These are phyloP conservation scores for Candida xyloterini DNA, from an alignment of 805 yeast species.

Conservation along the genomic window DNA sequence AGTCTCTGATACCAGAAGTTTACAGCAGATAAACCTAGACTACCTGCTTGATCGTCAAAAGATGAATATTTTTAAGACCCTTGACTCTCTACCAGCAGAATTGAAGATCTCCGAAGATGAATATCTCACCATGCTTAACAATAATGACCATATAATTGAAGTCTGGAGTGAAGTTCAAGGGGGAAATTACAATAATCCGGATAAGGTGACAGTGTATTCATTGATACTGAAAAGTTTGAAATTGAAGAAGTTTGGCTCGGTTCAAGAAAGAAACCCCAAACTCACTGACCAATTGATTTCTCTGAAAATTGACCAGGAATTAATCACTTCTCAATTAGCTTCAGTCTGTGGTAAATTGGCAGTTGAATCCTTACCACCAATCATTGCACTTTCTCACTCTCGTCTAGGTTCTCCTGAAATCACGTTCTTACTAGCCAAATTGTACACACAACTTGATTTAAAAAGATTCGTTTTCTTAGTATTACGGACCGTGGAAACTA, in stretches of 20 bases:
- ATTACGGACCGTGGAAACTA: slow-evolving; percentile 22
- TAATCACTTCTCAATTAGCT: slow-evolving; percentile 1
- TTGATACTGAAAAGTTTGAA: slow-evolving; percentile 15
- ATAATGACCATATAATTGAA: slow-evolving; percentile 21
- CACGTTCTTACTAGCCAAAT: slow-evolving; percentile 15
- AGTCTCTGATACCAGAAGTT: slow-evolving; percentile 1
- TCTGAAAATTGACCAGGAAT: slow-evolving; percentile 1
- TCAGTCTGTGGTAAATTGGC: slow-evolving; percentile 4
- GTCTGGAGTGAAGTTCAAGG: slow-evolving; percentile 23
- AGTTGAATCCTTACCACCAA: not conserved
- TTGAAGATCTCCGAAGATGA: slow-evolving; percentile 17
- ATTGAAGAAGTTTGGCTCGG: slow-evolving; percentile 10
- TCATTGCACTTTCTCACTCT: slow-evolving; percentile 7
- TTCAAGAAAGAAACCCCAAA: slow-evolving; percentile 3
- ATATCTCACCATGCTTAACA: slow-evolving; percentile 20
- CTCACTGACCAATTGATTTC: slow-evolving; percentile 1
- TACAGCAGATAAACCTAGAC: slow-evolving; percentile 6
- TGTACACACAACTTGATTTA: slow-evolving; percentile 18
- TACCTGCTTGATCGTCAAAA: slow-evolving; percentile 15
- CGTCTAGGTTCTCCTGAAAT: slow-evolving; percentile 14
- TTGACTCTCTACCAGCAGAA: slow-evolving; percentile 11
- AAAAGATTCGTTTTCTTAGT: slow-evolving; percentile 22
- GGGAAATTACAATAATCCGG: slow-evolving; percentile 18
- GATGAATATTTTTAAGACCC: slow-evolving; percentile 13
- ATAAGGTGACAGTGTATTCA: slow-evolving; percentile 18